Base-by-base conservation (phyloP, 2,329 filamentous ascomycete genomes). In the Microdochium trichocladiopsis region DNA sequence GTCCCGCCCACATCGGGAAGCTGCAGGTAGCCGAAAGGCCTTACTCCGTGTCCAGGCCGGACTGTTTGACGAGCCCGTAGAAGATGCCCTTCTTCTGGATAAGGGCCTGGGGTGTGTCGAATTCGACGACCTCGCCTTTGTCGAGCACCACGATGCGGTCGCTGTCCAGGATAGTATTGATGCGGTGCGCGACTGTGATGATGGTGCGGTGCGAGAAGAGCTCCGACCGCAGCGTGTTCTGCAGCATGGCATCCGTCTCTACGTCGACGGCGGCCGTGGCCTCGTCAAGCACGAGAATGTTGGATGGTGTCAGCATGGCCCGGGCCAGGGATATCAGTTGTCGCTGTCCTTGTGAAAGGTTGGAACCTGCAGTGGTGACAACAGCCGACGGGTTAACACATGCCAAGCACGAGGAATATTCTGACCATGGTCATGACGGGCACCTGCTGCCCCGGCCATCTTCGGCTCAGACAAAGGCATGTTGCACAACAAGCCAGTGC, bases 161-260 rank as follows among this genome's bases (percentile, higher is more conserved):
- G 55, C 79, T 83, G 67, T 87, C 84, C 25, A 99, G 79, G 62
- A 99, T 97, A 11, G 94, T 99, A 73, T 97, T 97, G 74, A 99
- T 95, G 52, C 94, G 86, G 74, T 99, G 94, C 24, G 94, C 94
- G 63, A 99, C 96, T 1, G 94, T 99, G 69, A 99, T 95, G 69
- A 99, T 97, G 36, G 94, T 99, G 51, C 90, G 84, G 70, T 96
- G 90, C 56, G 86, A 80, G 73, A 99, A 99, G 16, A 86, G 68
- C 22, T 81, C 78, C 33, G 79, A 80, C 31, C 83, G 78, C 52
- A 86, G 72, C 24, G 84, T 87, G 48, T 71, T 70, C 71, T 87
- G 84, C 51, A 87, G 72, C 72, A 86, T 73, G 51, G 81, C 81
- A 63, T 87, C 84, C 23, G 84, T 87, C 70, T 87, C 78, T 43